These are phyloP conservation scores for Zygosaccharomyces pseudobailii DNA, from an alignment of 1,139 yeast species.

Conservation along the genomic window DNA sequence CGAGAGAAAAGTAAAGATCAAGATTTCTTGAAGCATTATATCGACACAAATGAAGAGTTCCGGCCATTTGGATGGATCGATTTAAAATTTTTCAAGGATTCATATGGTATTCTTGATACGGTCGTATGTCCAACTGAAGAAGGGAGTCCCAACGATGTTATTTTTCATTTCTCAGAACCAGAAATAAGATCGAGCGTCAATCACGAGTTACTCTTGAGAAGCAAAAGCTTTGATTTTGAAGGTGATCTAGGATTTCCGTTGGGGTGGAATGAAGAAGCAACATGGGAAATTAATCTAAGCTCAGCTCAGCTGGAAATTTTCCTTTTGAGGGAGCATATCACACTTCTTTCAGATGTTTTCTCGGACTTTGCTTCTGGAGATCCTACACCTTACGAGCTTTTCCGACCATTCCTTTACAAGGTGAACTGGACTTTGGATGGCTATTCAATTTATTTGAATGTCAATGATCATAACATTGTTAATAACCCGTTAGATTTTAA, in stretches of 20 bases:
- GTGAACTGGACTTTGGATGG: slow-evolving; percentile 55
- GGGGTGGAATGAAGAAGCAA: slow-evolving; percentile 73
- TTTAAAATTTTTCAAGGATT: slow-evolving; percentile 51
- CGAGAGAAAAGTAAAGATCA: slow-evolving; percentile 78
- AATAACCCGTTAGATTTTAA: slow-evolving; percentile 81
- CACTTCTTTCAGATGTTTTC: slow-evolving; percentile 66
- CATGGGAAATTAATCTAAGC: slow-evolving; percentile 57
- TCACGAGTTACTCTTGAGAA: slow-evolving; percentile 70
- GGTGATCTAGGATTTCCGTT: slow-evolving; percentile 67
- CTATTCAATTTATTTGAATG: slow-evolving; percentile 64
- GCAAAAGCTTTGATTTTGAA: slow-evolving; percentile 52
- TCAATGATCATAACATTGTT: slow-evolving; percentile 82
- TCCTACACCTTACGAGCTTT: slow-evolving; percentile 66
- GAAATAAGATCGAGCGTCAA: slow-evolving; percentile 82
- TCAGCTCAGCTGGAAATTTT: slow-evolving; percentile 56
- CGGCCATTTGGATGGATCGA: slow-evolving; percentile 91
- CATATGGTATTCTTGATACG: slow-evolving; percentile 45
- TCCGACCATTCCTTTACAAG: slow-evolving; percentile 63
- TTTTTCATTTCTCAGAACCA: slow-evolving; percentile 48
- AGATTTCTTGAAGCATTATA: slow-evolving; percentile 33
- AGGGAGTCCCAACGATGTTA: slow-evolving; percentile 58
- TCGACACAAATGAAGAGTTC: slow-evolving; percentile 36
- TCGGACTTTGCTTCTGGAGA: slow-evolving; percentile 76
- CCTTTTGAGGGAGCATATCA: slow-evolving; percentile 77
- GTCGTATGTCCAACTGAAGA: slow-evolving; percentile 50